Evolutionary conservation across 2,329 filamentous ascomycete genomes (phyloP), one percentile per base, ranked within the genome.

Genomic region (Aspergillus brunneoviolaceus): DNA sequence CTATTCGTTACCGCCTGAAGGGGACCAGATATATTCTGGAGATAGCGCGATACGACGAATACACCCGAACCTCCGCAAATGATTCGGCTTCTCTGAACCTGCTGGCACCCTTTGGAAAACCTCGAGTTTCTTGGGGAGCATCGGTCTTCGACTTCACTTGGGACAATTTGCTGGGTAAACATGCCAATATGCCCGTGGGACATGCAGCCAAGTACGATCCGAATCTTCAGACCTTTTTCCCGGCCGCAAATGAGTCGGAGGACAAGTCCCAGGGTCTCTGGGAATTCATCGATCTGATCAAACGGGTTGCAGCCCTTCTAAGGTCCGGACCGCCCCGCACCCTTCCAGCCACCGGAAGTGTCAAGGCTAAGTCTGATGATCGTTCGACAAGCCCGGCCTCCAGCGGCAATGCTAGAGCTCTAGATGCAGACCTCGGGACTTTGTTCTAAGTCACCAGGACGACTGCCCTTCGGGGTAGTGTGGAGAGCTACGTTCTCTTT

Each of bases 11-110:
- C 54, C 66, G 65, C 2, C 65, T 80, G 47, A 77, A 74, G 57
- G 69, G 70, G 6, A 79, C 77, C 0, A 71, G 74, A 2, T 78
- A 77, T 56, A 69, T 75, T 9, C 69, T 81, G n/a, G 79, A 80
- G 59, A 67, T 81, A 35, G 72, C 76, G 9, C 74, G 78, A 5
- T 79, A 77, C 56, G 78, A 80, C 57, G 67, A 73, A 35, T 78
- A 77, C 49, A 60, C 60, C 35, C 68, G 66, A 9, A 54, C 29
- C 53, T 6, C 60, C 57, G 14, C 69, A 60, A 54, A 60, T 60
- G 5, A 62, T 60, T 12, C 61, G 63, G 47, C 54, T 53, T 14
- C 35, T 48, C 12, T 21, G 49, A 21, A 51, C 49, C 25, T 23
- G 61, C 45, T 47, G 47, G 61, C 61, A 21, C 55, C 60, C 19